These are phyloP conservation scores for Oenanthe javanica DNA, from an alignment of 140 eudicot species.

Conservation along the genomic window DNA sequence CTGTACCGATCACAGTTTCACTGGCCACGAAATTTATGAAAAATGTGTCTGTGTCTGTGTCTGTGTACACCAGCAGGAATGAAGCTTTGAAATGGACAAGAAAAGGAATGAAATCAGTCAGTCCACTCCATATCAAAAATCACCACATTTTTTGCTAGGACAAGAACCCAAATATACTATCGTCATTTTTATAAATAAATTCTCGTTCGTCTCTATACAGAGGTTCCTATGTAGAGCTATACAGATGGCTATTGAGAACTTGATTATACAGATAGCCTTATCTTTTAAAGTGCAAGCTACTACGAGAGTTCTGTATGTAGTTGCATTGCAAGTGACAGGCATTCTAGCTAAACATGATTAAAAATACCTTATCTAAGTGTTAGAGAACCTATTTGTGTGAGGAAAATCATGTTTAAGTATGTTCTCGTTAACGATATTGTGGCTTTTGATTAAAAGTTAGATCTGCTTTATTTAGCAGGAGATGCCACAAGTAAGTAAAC, in stretches of 20 bases:
- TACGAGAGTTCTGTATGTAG: not conserved
- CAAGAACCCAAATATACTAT: not conserved
- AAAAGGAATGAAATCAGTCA: not conserved
- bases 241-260: not conserved
- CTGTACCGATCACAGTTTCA: not conserved
- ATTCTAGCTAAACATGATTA: not conserved
- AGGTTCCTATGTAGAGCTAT: not conserved
- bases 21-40: not conserved
- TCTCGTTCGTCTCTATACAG: not conserved
- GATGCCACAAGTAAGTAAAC: conserved; percentile 22
- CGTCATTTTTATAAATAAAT: not conserved
- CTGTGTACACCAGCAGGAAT: not conserved
- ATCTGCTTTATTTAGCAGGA: conserved; percentile 35
- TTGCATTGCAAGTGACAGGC: not conserved
- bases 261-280: not conserved
- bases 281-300: not conserved
- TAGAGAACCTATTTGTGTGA: not conserved
- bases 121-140: not conserved
- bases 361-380: not conserved
- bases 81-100: not conserved
- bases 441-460: not conserved
- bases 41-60: not conserved
- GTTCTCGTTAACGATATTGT: not conserved
- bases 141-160: not conserved
- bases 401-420: not conserved